These are phyloP conservation scores for Celoporthe dispersa DNA, from an alignment of 2,329 filamentous ascomycete genomes.

Conservation along the genomic window DNA sequence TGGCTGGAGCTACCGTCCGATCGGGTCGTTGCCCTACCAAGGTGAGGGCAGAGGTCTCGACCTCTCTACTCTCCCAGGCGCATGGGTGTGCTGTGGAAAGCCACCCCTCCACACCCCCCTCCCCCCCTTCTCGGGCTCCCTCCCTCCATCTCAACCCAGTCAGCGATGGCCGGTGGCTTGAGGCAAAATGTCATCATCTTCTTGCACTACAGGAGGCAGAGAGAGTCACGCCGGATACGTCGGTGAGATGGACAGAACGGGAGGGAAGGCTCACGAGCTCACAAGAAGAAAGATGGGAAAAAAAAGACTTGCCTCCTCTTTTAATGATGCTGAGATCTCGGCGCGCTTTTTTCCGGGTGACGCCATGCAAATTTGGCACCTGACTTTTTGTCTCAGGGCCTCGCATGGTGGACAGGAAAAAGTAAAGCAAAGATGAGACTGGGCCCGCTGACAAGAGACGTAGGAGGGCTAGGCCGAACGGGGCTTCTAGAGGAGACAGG, in stretches of 20 bases:
- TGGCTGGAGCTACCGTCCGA: constrained; percentile 9
- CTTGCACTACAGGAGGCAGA: not conserved
- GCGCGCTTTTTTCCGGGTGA: not conserved
- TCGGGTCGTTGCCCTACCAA: constrained; percentile 11
- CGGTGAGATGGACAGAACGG: not conserved
- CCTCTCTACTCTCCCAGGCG: not conserved
- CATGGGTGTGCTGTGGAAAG: not conserved
- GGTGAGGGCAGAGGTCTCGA: not conserved
- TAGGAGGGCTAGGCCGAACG: not conserved
- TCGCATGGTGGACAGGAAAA: not conserved
- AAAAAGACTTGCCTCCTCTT: not conserved
- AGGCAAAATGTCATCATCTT: not conserved
- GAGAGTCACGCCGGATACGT: not conserved
- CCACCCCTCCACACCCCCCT: not conserved
- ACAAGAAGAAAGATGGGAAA: not conserved
- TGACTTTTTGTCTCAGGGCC: constrained; percentile 15
- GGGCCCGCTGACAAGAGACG: constrained; percentile 1
- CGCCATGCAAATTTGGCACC: constrained; percentile 15
- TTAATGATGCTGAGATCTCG: not conserved
- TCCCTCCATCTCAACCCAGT: not conserved
- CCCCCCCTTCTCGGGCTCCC: not conserved
- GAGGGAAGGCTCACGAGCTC: not conserved
- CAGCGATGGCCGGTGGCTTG: constrained; percentile 10
- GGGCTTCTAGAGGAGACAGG: not conserved
- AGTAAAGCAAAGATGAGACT: constrained; percentile 1